Evolutionary conservation across 306 rosid genomes (phyloP), one percentile per base, ranked within the genome.

Genomic region (Cercis canadensis): DNA sequence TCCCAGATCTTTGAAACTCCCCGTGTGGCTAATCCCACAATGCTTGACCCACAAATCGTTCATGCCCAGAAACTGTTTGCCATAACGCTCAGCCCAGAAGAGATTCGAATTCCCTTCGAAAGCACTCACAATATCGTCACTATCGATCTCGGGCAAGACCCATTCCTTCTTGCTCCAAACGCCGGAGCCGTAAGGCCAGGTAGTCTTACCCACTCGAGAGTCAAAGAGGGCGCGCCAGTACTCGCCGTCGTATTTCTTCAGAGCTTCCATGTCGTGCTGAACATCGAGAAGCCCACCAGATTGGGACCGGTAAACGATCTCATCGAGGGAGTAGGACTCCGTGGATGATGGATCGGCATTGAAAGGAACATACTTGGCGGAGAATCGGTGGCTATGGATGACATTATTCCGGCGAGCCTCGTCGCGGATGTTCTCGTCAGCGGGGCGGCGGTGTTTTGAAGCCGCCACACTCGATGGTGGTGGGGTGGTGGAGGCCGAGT

Each of bases 101-200:
- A 92, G 92, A 36, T 92, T 92, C 6, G 96, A 85, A 57, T 92
- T 88, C 0, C 97, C 97, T 14, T 92, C 96, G 34, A 92, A 92
- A 5, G 96, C 97, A 32, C 81, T 74, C 4, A 92, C 79, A 56
- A 92, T 92, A 18, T 89, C 93, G 49, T 87, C 93, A 52, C 72
- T 16, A 57, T 85, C 88, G 53, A 92, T 88, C 87, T 89, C 92
- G 0, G 96, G 97, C 3, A 87, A 45, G 7, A 92, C 97, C 96
- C 96, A 92, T 43, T 92, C 97, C 43, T 92, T 92, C 75, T 89
- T 92, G 73, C 87, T 82, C 97, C 96, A 92, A 21, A 92, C 97
- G 4, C 96, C 93, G 4, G 96, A 92, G 5, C 94, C 92, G 24
- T 89, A 92, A 4, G 97, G 97, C 97, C 96, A 92, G 3, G 88